Evolutionary conservation across 78 protist species (phyloP).

Genomic region (Tieghemostelium lacteum): DNA sequence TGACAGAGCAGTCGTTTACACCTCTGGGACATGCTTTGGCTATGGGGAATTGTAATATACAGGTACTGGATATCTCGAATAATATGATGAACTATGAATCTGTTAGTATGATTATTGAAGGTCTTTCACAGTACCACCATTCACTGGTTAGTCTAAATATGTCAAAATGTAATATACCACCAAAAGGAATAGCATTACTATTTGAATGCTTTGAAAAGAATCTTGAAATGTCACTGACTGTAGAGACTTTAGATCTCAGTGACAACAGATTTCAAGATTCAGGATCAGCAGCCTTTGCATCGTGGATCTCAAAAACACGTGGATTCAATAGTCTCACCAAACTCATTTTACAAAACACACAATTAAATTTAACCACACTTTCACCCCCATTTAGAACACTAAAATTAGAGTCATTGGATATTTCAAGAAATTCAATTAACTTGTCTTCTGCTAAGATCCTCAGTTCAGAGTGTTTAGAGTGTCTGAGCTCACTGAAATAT

Average conservation of each 20-base stretch:
- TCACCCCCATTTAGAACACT: conserved; percentile 23
- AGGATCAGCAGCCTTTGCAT: conserved; percentile 22
- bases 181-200: conserved; percentile 19
- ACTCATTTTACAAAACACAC: background rate
- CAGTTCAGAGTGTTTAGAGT: conserved; percentile 21
- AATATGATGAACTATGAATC: conserved; percentile 50
- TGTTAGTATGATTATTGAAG: conserved; percentile 16
- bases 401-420: background rate
- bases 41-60: background rate
- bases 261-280: conserved; percentile 64
- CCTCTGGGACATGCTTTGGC: conserved; percentile 35
- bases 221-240: conserved; percentile 63
- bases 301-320: conserved; percentile 35
- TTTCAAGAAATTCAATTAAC: conserved; percentile 45
- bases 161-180: conserved; percentile 47
- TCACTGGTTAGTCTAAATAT: conserved; percentile 13
- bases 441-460: background rate
- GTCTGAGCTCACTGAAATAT: background rate
- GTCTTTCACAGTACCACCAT: conserved; percentile 47
- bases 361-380: conserved; percentile 1
- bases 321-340: conserved; percentile 10
- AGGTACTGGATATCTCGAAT: conserved; percentile 29
- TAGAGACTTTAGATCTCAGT: conserved; percentile 22
- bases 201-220: conserved; percentile 38
- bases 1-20: conserved; percentile 57